Percentiles rank a stretch among this genome's conserved stretches.
phyloP scores from a whole-genome alignment of 805 yeast species.

The Cyberlindnera euphorbiae region DNA sequence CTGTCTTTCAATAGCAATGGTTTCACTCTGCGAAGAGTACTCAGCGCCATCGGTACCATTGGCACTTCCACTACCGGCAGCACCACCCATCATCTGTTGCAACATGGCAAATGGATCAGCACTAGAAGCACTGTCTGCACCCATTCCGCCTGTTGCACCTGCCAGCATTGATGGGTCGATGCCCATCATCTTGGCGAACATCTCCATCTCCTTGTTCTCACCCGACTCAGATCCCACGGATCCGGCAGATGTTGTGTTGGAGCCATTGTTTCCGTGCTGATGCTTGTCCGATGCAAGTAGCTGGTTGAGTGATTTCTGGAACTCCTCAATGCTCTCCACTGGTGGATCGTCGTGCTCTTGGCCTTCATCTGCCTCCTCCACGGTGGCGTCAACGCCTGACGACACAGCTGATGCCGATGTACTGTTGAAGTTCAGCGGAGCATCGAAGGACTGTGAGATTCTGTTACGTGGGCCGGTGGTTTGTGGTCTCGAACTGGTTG shows the following conservation, averaged over 20 bases:
- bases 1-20: conserved; percentile 14
- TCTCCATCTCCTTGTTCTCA: conserved; percentile 4
- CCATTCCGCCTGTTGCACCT: no score
- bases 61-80: conserved; percentile 1
- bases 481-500: not conserved
- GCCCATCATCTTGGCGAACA: conserved; percentile 7
- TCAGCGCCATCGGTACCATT: conserved; percentile 3
- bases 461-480: conserved; percentile 9
- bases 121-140: not conserved
- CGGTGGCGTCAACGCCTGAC: not conserved
- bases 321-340: conserved; percentile 14
- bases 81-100: conserved; percentile 10
- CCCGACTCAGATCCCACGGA: not conserved
- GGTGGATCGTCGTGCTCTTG: conserved; percentile 7
- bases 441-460: conserved; percentile 16
- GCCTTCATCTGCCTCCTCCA: conserved; percentile 4
- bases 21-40: conserved; percentile 6
- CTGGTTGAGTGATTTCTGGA: conserved; percentile 20
- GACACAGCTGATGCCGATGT: no score
- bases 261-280: conserved; percentile 3
- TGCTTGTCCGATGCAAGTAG: conserved; percentile 10
- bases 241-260: no score
- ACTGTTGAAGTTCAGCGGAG: not conserved
- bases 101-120: conserved; percentile 15
- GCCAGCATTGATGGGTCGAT: conserved; percentile 4